phyloP scores from a whole-genome alignment of 306 rosid species.

The Lablab purpureus region DNA sequence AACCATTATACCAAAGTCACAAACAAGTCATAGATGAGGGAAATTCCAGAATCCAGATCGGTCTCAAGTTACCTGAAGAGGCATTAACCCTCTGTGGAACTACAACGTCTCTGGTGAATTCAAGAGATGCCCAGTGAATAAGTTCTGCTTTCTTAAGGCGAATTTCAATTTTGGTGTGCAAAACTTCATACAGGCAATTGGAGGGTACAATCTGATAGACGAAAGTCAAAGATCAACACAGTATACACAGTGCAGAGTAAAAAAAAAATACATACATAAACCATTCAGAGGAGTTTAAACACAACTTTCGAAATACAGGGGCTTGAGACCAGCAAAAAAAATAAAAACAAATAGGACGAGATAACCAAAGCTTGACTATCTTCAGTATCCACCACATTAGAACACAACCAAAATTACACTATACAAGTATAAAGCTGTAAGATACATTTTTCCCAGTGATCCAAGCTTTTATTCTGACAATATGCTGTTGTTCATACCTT shows the following conservation, averaged over 20 bases:
- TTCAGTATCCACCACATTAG: background rate
- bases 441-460: background rate
- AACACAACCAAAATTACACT: background rate
- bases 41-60: slow-evolving; percentile 2
- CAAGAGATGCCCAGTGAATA: slow-evolving; percentile 69
- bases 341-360: background rate
- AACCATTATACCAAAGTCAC: background rate
- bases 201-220: slow-evolving; percentile 70
- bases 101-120: slow-evolving; percentile 56
- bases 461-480: background rate
- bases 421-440: background rate
- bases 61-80: slow-evolving; percentile 58
- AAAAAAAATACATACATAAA: slow-evolving; percentile 1
- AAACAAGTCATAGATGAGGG: background rate
- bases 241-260: background rate
- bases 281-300: background rate
- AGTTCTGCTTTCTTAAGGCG: slow-evolving; percentile 78
- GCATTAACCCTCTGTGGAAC: slow-evolving; percentile 51
- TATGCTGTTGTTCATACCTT: slow-evolving; percentile 62
- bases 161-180: slow-evolving; percentile 85
- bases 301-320: background rate
- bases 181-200: slow-evolving; percentile 61
- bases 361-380: background rate
- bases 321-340: background rate
- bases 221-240: slow-evolving; percentile 42